These are phyloP conservation scores for Actinomortierella wolfii DNA, from an alignment of 371 early-diverging fungal genomes.

Conservation along the genomic window DNA sequence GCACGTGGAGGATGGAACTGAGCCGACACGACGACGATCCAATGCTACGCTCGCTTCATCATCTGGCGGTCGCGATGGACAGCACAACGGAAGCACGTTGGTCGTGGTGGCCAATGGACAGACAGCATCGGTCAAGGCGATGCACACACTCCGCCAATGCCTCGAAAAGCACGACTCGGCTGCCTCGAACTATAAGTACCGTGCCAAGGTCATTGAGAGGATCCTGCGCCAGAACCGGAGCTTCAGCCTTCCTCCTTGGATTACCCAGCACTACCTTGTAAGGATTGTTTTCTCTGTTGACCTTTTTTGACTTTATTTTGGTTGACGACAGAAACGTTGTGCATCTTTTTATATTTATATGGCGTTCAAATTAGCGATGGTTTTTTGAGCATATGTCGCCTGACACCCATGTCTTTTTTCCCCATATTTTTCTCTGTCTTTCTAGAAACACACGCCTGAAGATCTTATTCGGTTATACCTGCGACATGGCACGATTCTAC, in stretches of 20 bases:
- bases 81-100: too few species aligned
- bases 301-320: not conserved
- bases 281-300: not conserved
- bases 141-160: conserved; percentile 18
- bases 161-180: conserved; percentile 29
- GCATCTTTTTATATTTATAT: not conserved
- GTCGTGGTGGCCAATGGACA: too few species aligned
- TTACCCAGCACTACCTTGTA: conserved; percentile 37
- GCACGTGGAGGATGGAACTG: too few species aligned
- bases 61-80: too few species aligned
- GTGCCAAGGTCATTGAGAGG: conserved; percentile 15
- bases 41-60: too few species aligned
- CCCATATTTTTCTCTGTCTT: too few species aligned
- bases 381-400: too few species aligned
- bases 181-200: conserved; percentile 22
- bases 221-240: conserved; percentile 20
- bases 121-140: conserved; percentile 2
- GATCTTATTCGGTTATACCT: conserved; percentile 41
- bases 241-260: conserved; percentile 36
- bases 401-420: too few species aligned
- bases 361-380: too few species aligned
- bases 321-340: not conserved
- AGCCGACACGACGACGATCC: too few species aligned
- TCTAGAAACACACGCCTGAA: conserved; percentile 32
- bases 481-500: conserved; percentile 17